Evolutionary conservation across 331 rosid species (phyloP).

Genomic region (Pyrus hybrid): DNA sequence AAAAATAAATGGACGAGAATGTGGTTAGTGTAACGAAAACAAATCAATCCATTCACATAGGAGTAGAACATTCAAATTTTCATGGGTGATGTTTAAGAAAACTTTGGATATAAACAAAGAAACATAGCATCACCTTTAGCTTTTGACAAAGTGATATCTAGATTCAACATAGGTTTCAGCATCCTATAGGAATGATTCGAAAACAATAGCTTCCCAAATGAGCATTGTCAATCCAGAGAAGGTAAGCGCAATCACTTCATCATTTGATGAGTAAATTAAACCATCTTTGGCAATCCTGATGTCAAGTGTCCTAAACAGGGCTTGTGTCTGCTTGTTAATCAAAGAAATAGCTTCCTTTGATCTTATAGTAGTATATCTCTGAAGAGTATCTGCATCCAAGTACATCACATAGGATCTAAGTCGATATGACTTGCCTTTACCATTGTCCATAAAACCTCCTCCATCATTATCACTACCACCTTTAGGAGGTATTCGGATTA

Average conservation of each 20-base stretch:
- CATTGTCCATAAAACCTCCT: slow-evolving; percentile 21
- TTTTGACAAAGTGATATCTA: slow-evolving; percentile 57
- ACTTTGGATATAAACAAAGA: neutral
- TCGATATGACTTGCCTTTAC: slow-evolving; percentile 32
- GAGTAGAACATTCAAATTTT: no score
- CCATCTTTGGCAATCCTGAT: slow-evolving; percentile 58
- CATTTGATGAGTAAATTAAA: slow-evolving; percentile 56
- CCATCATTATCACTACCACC: no score
- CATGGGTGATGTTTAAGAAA: no score
- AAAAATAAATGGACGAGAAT: no score
- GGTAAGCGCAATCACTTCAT: slow-evolving; percentile 52
- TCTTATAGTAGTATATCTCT: slow-evolving; percentile 77
- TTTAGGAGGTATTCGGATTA: no score
- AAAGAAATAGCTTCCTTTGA: slow-evolving; percentile 92
- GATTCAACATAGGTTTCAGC: slow-evolving; percentile 76
- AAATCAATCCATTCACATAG: no score
- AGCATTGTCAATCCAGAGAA: slow-evolving; percentile 76
- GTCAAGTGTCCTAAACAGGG: slow-evolving; percentile 84
- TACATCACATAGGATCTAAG: slow-evolving; percentile 78
- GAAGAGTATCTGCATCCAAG: slow-evolving; percentile 77
- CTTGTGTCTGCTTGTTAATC: slow-evolving; percentile 95
- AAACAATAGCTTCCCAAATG: slow-evolving; percentile 74
- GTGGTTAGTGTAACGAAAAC: no score
- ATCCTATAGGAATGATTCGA: slow-evolving; percentile 84
- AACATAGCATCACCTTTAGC: slow-evolving; percentile 23